A percentile compares a stretch with the other conserved stretches of the same genome.
Conservation (phyloP, 495 filamentous ascomycete genomes). For the Ascodesmis nigricans region DNA sequence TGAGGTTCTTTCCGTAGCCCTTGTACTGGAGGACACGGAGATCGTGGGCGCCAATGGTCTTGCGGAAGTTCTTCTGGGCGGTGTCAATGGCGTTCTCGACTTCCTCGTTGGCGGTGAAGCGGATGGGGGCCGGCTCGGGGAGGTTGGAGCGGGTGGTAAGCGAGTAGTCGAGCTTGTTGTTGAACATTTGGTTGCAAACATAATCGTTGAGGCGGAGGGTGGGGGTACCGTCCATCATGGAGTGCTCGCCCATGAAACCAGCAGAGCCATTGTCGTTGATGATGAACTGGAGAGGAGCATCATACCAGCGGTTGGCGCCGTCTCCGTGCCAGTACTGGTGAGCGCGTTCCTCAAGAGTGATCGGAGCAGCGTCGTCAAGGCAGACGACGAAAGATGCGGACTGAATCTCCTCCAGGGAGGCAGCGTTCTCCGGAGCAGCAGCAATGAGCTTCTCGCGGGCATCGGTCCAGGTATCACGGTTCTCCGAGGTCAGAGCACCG, state of each 20-base stretch:
- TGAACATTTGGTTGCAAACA: conserved; percentile 69
- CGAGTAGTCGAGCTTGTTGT: conserved; percentile 73
- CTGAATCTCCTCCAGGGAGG: conserved; percentile 60
- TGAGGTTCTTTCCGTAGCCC: conserved; percentile 92
- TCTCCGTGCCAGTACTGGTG: conserved; percentile 97
- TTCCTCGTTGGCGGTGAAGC: conserved; percentile 52
- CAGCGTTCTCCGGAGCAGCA: conserved; percentile 52
- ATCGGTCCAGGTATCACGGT: conserved; percentile 82
- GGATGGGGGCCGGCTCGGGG: conserved; percentile 53
- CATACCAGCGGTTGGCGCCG: conserved; percentile 87
- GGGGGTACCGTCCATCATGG: conserved; percentile 99
- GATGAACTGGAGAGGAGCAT: conserved; percentile 96
- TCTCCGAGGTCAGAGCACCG: conserved; percentile 70
- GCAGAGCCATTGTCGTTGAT: conserved; percentile 95
- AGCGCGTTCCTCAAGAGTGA: conserved; percentile 88
- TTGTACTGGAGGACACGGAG: conserved; percentile 86
- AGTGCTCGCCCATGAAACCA: conserved; percentile 96
- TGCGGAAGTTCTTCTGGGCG: conserved; percentile 51
- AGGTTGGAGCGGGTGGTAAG: conserved; percentile 57
- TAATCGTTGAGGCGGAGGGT: conserved; percentile 93
- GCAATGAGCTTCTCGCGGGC: conserved; percentile 51
- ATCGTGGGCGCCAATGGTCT: conserved; percentile 69
- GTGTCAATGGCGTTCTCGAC: conserved; percentile 51
- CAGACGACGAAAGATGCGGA: conserved; percentile 81
- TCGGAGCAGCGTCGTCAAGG: conserved; percentile 75